Evolutionary conservation across 805 yeast species (phyloP).

Genomic region (Danielozyma ontarioensis): DNA sequence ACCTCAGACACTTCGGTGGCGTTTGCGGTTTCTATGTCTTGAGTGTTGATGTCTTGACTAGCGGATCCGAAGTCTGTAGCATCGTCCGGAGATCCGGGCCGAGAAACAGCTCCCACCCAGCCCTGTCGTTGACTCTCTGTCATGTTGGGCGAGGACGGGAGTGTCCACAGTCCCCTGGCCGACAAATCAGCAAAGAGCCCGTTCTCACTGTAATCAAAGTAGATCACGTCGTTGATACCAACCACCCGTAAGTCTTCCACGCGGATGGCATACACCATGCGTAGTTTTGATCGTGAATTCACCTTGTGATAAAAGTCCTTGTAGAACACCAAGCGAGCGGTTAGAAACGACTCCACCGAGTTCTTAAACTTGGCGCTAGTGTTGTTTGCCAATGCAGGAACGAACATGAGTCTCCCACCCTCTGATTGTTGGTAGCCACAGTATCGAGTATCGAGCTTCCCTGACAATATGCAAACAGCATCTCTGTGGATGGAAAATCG

Average conservation of each 20-base stretch:
- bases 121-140: conserved; percentile 5
- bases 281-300: conserved; percentile 6
- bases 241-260: conserved; percentile 6
- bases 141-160: conserved; percentile 13
- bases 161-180: not conserved
- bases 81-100: too few species aligned
- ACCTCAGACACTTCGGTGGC: too few species aligned
- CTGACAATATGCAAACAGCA: conserved; percentile 24
- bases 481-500: conserved; percentile 16
- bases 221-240: conserved; percentile 13
- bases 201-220: too few species aligned
- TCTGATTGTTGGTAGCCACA: conserved; percentile 5
- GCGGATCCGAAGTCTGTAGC: too few species aligned
- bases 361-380: not conserved
- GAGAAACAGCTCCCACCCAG: too few species aligned
- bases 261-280: conserved; percentile 11
- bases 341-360: conserved; percentile 14
- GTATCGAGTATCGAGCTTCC: conserved; percentile 27
- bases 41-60: too few species aligned
- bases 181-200: conserved; percentile 12
- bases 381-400: conserved; percentile 2
- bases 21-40: too few species aligned
- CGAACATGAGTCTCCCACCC: conserved; percentile 5
- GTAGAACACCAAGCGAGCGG: conserved; percentile 24
- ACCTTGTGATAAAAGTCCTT: conserved; percentile 27